Evolutionary conservation across 495 filamentous ascomycete genomes (phyloP).

Genomic region (Penicillium macrosclerotiorum): DNA sequence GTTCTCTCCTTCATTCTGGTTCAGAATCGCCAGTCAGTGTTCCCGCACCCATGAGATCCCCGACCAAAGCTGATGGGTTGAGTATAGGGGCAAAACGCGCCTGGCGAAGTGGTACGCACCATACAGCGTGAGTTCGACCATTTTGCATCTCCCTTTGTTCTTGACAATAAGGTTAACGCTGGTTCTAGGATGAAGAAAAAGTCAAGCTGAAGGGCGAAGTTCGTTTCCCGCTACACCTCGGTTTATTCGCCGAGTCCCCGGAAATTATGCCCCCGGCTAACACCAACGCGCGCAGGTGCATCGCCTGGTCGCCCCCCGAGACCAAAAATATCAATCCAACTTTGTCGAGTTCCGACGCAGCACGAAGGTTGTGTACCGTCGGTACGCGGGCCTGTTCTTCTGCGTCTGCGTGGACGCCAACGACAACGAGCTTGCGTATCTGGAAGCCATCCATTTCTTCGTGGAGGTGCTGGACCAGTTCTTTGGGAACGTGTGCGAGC

Average conservation of each 20-base stretch:
- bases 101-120: slow-evolving; percentile 99
- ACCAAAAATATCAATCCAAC: slow-evolving; percentile 99
- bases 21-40: slow-evolving; percentile 87
- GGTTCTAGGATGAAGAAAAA: slow-evolving; percentile 79
- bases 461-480: slow-evolving; percentile 97
- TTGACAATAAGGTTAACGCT: slow-evolving; percentile 3
- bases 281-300: slow-evolving; percentile 61
- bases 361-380: slow-evolving; percentile 92
- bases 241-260: neutral
- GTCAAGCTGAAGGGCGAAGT: slow-evolving; percentile 91
- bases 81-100: slow-evolving; percentile 88
- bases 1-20: slow-evolving; percentile 95
- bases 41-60: too few species aligned
- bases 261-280: neutral
- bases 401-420: slow-evolving; percentile 99
- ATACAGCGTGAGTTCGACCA: slow-evolving; percentile 64
- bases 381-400: slow-evolving; percentile 97
- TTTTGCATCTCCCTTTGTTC: neutral
- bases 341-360: slow-evolving; percentile 85
- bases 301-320: slow-evolving; percentile 92
- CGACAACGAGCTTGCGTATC: slow-evolving; percentile 95
- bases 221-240: slow-evolving; percentile 13
- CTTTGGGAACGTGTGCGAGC: slow-evolving; percentile 98
- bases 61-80: slow-evolving; percentile 21
- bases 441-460: slow-evolving; percentile 99